Evolutionary conservation across 2,329 filamentous ascomycete species (phyloP).

Genomic region (Sclerotinia nivalis): DNA sequence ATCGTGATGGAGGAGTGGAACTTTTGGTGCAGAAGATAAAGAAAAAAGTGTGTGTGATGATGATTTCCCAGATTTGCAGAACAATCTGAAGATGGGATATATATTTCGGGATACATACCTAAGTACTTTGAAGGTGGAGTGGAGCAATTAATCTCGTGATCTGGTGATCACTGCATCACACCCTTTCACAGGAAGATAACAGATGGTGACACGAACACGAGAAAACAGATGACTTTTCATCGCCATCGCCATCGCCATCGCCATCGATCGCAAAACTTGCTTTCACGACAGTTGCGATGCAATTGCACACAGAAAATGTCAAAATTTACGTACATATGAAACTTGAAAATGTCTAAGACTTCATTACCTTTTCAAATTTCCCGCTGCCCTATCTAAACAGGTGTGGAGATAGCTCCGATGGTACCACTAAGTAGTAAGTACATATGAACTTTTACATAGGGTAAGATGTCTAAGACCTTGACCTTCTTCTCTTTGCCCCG

Average conservation of each 20-base stretch:
- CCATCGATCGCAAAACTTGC: conserved; percentile 15
- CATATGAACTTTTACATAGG: not conserved
- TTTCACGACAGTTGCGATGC: conserved; percentile 13
- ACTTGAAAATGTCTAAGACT: conserved; percentile 13
- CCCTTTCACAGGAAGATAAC: not conserved
- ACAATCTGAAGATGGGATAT: conserved; percentile 10
- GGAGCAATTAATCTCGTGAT: conserved; percentile 17
- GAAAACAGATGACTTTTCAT: not conserved
- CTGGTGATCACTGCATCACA: conserved; percentile 18
- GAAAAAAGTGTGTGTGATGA: conserved; percentile 7
- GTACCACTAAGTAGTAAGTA: not conserved
- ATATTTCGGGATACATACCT: not conserved
- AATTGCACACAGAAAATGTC: not conserved
- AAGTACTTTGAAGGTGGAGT: conserved; percentile 3
- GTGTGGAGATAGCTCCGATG: not conserved
- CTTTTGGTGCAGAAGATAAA: not conserved
- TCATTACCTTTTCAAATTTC: not conserved
- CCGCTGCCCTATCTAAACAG: not conserved
- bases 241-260: not conserved
- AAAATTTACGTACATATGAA: conserved; percentile 3
- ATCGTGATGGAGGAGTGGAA: conserved; percentile 4
- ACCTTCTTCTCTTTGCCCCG: not conserved
- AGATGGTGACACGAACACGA: conserved; percentile 10
- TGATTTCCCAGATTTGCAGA: conserved; percentile 1
- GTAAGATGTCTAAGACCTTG: not conserved